Evolutionary conservation across 176 grass and related monocot genomes (phyloP).

Genomic region (Neostapfia colusana): DNA sequence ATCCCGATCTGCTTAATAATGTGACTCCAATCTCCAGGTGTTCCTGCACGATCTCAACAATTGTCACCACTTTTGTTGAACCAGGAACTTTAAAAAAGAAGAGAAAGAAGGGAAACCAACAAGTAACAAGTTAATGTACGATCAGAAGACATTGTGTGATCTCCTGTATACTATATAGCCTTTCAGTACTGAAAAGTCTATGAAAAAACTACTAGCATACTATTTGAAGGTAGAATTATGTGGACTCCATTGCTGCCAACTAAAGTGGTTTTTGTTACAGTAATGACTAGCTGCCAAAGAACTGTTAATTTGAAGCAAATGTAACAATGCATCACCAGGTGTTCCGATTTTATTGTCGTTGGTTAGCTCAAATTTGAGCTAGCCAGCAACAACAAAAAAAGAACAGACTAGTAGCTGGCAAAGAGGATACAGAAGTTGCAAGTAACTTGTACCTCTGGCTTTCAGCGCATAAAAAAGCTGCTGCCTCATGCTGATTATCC

Average conservation of each 20-base stretch:
- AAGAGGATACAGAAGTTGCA: conserved; percentile 5
- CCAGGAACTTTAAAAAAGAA: not conserved
- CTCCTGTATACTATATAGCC: not conserved
- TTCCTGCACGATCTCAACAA: conserved; percentile 58
- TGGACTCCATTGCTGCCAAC: not conserved
- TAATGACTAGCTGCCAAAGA: too few species aligned
- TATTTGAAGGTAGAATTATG: not conserved
- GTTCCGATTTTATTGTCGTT: too few species aligned
- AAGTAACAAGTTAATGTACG: not conserved
- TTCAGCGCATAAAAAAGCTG: conserved; percentile 80
- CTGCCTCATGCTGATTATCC: conserved; percentile 93
- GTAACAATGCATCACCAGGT: too few species aligned
- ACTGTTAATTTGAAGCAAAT: too few species aligned
- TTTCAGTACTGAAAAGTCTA: not conserved
- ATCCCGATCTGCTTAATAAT: conserved; percentile 99
- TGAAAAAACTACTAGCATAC: not conserved
- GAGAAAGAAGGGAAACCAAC: not conserved
- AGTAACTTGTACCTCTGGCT: conserved; percentile 67
- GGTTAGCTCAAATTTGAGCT: too few species aligned
- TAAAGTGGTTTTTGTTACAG: not conserved
- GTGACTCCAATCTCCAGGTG: conserved; percentile 95
- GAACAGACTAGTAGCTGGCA: not conserved
- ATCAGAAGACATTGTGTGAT: not conserved
- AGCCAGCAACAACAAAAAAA: too few species aligned
- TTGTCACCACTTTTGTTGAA: not conserved